phyloP scores from a whole-genome alignment of 345 rosid genomes.

The Eucalyptus rudis region DNA sequence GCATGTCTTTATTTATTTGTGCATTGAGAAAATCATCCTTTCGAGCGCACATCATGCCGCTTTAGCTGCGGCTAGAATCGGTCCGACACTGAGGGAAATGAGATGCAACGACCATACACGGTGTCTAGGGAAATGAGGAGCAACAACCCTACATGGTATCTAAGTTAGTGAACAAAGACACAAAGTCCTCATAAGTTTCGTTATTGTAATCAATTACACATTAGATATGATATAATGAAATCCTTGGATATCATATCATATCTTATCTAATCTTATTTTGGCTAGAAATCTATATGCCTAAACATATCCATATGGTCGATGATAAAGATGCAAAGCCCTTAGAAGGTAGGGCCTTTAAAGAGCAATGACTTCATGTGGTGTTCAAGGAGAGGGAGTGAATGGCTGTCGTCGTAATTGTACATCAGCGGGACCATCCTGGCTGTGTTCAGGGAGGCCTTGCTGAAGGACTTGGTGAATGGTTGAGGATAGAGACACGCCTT shows the following conservation, averaged over 20 bases:
- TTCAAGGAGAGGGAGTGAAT: conserved; percentile 26
- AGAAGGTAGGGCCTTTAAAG: not conserved
- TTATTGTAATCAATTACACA: no score
- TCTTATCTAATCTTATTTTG: no score
- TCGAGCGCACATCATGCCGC: not conserved
- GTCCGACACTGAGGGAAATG: not conserved
- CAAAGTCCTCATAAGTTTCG: no score
- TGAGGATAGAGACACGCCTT: conserved; percentile 18
- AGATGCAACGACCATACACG: no score
- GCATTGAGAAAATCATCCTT: not conserved
- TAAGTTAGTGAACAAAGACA: not conserved
- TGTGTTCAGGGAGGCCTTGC: conserved; percentile 16
- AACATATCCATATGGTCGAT: no score
- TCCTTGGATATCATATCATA: no score
- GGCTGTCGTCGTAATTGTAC: conserved; percentile 26
- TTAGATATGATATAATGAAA: no score
- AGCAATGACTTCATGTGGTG: conserved; percentile 11
- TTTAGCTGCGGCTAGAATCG: not conserved
- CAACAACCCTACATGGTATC: not conserved
- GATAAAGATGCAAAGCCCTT: not conserved
- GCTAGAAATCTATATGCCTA: no score
- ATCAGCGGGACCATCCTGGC: conserved; percentile 54
- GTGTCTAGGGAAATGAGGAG: not conserved
- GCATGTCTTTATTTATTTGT: conserved; percentile 14
- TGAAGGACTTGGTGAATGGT: conserved; percentile 17